Base-by-base conservation (phyloP, 352 stramenopile species). In the Elongisporangium undulatum region DNA sequence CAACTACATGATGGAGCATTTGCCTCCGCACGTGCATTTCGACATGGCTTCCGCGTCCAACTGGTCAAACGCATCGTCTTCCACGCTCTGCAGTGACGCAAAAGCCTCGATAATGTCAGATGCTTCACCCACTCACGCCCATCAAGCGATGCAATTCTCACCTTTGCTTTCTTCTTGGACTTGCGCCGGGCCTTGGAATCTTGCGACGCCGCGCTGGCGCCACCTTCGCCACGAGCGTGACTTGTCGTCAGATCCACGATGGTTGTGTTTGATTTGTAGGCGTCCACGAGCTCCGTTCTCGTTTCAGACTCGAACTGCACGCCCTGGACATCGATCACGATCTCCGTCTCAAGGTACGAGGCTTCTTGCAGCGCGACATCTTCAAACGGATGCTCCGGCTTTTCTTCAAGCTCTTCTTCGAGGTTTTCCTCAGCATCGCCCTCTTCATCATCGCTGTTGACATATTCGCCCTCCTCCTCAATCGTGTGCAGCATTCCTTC, bases 1-100 rank as follows among this genome's bases (percentile, higher is more conserved):
- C 21, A 50, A 17, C 68, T 84, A 91, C 82, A 89, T 91, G 53
- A 89, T 79, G 26, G 73, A 63, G 68, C 82, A 89, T 45, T 68
- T 71, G 55, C 51, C 75, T 17, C 80, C 76, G 41, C 82, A 91
- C 0, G 65, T 75, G 63, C 81, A 91, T 49, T 79, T 79, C 41
- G 75, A 69, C 79, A 91, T 89, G n/a, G 76, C 72, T 51, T 87
- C 82, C 6, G 56, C 67, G 7, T 89, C 79, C 0, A 89, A 66
- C 21, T 74, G 63, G 38, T 91, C 76, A 23, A 75, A 56, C 13
- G 60, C 68, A 19, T 21, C 56, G 24, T 66, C 53, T 0, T 50
- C 64, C 19, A 26, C 51, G 17, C 66, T 64, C 53, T 63, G 41
- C 21, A 49, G 24, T n/a, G n/a, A n/a, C n/a, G n/a, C n/a, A n/a